phyloP scores from a whole-genome alignment of 208 protist genomes.

The Crithidia mellificae region DNA sequence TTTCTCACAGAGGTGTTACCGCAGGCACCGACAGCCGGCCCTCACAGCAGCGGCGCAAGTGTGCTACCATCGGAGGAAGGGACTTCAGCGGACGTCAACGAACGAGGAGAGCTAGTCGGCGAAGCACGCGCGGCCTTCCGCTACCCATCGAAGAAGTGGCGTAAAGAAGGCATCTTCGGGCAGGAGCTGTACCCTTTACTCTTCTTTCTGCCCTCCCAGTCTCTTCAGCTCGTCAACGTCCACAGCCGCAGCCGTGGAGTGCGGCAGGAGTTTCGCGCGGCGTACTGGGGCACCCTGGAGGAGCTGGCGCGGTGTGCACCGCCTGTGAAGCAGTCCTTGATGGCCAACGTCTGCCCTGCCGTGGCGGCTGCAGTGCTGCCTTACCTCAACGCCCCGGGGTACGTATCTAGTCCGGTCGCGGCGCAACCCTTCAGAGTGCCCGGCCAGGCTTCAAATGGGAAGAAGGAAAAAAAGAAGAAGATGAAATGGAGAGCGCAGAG shows the following conservation, averaged over 20 bases:
- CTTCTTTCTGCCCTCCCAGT: constrained; percentile 14
- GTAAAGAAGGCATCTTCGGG: constrained; percentile 33
- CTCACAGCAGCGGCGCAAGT: neutral
- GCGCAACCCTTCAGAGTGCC: neutral
- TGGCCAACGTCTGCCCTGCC: constrained; percentile 34
- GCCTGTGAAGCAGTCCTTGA: constrained; percentile 35
- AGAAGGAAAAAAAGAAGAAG: too few species aligned
- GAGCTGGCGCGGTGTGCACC: constrained; percentile 27
- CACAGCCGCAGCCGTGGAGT: constrained; percentile 5
- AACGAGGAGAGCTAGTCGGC: constrained; percentile 10
- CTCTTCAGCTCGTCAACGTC: neutral
- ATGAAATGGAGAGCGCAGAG: too few species aligned
- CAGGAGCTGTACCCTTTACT: constrained; percentile 64
- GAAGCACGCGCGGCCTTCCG: constrained; percentile 39
- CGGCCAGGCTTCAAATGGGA: too few species aligned
- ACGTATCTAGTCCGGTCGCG: neutral
- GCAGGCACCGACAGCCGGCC: too few species aligned
- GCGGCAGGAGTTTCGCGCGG: constrained; percentile 20
- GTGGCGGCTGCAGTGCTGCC: constrained; percentile 24
- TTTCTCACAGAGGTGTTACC: constrained; percentile 38
- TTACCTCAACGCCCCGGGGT: neutral
- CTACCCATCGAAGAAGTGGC: constrained; percentile 52
- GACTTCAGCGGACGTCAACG: neutral
- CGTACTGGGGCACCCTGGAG: constrained; percentile 36
- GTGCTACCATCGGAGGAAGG: neutral